A percentile compares a stretch with the other conserved stretches of the same genome.
Conservation (phyloP, 345 rosid genomes). For the Aquilaria sinensis region DNA sequence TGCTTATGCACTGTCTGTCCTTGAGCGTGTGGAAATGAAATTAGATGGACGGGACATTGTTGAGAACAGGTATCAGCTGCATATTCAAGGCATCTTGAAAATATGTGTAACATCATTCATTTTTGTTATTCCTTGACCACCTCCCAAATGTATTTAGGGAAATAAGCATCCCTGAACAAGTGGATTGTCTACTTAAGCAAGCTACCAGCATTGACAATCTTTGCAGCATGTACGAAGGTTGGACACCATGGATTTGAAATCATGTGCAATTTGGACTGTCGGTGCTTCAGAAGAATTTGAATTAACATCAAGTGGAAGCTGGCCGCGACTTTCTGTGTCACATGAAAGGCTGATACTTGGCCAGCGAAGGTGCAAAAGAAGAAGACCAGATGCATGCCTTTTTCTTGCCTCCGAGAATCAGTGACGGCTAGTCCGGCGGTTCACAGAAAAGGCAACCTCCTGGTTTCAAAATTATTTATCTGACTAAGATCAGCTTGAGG, state of each 20-base stretch:
- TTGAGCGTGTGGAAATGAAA: constrained; percentile 73
- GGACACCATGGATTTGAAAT: constrained; percentile 96
- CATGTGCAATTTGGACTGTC: neutral
- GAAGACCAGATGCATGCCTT: too few relatives aligned
- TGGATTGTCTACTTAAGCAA: constrained; percentile 80
- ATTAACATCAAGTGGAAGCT: too few relatives aligned
- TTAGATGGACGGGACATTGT: constrained; percentile 72
- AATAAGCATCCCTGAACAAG: constrained; percentile 68
- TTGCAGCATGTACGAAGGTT: constrained; percentile 98
- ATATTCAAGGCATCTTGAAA: neutral
- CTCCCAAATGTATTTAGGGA: constrained; percentile 36
- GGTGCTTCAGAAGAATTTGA: too few relatives aligned
- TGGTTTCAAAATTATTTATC: too few relatives aligned
- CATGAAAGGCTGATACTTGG: too few relatives aligned
- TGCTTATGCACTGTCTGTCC: constrained; percentile 76
- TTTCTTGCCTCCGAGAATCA: too few relatives aligned
- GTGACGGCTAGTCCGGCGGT: too few relatives aligned
- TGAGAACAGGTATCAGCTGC: constrained; percentile 45
- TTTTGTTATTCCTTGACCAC: neutral
- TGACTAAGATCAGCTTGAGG: too few relatives aligned
- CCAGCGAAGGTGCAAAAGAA: too few relatives aligned
- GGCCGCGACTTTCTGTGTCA: too few relatives aligned
- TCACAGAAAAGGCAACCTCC: too few relatives aligned
- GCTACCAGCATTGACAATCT: constrained; percentile 79
- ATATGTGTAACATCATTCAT: neutral